A percentile compares a stretch with the other conserved stretches of the same genome.
phyloP scores from a whole-genome alignment of 2,329 filamentous ascomycete genomes.

The Elsinoe batatas region DNA sequence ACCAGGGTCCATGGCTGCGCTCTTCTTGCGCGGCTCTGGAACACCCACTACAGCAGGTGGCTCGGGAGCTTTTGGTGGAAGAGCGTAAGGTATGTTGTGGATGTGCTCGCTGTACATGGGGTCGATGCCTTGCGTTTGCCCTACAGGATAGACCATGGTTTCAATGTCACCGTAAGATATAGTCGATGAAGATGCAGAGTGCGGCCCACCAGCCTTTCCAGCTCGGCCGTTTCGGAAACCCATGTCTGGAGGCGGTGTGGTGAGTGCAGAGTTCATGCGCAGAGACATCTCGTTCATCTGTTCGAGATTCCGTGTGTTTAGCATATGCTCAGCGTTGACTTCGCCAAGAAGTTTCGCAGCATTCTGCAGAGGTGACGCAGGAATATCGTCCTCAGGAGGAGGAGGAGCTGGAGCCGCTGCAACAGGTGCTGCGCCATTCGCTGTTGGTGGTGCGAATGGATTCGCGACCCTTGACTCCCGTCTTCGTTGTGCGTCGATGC shows the following conservation, averaged over 20 bases:
- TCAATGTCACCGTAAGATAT: conserved; percentile 52
- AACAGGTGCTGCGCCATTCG: conserved; percentile 28
- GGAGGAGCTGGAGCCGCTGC: conserved; percentile 28
- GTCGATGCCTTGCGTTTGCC: conserved; percentile 83
- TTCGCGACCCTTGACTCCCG: conserved; percentile 47
- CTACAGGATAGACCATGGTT: conserved; percentile 79
- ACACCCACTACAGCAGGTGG: conserved; percentile 30
- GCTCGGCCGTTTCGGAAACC: conserved; percentile 37
- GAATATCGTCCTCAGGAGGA: conserved; percentile 48
- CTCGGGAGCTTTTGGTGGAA: conserved; percentile 56
- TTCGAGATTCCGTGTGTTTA: conserved; percentile 55
- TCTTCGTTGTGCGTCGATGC: conserved; percentile 53
- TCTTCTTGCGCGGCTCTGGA: conserved; percentile 50
- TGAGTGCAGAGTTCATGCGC: conserved; percentile 45
- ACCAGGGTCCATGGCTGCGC: conserved; percentile 50
- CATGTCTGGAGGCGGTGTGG: conserved; percentile 48
- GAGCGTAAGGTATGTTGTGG: conserved; percentile 80
- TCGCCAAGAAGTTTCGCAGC: conserved; percentile 57
- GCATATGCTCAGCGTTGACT: conserved; percentile 54
- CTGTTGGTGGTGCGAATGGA: conserved; percentile 28
- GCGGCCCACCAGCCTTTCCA: conserved; percentile 31
- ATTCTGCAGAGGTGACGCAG: conserved; percentile 58
- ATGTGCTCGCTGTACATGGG: conserved; percentile 92
- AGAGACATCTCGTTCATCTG: conserved; percentile 52
- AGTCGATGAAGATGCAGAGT: conserved; percentile 41